Evolutionary conservation across 2,329 filamentous ascomycete genomes (phyloP), one percentile per base, ranked within the genome.

Genomic region (Penicillium frequentans): DNA sequence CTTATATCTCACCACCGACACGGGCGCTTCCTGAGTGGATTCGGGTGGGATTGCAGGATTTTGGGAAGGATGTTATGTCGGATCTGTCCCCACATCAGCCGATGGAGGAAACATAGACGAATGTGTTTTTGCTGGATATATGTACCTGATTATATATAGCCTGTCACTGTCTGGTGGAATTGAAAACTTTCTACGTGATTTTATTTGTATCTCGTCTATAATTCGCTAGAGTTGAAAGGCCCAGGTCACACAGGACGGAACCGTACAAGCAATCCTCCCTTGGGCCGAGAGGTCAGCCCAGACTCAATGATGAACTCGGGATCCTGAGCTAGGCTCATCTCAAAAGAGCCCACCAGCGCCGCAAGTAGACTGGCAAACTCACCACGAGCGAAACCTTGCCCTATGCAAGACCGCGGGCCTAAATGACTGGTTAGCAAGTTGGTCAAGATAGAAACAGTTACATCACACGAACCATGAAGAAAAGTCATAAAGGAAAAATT

Each of bases 291-390:
- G 8, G 53, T 55, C 13, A 55, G 26, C n/a, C 53, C 53, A 3
- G 46, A 35, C 45, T 50, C 53, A 23, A 55, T 49, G 8, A 43
- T 11, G 7, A 55, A 26, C 9, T 54, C 52, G 1, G 33, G 7
- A 27, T 16, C 9, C 10, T 47, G 44, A 21, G 24, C 44, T n/a
- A 47, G 24, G 14, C 3, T 33, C 58, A 86, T 82, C 68, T 83
- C 76, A 64, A 95, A 96, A 39, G 84, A 81, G 1, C 91, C 91
- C 3, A 93, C 82, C 82, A 90, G 86, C 7, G 84, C 82, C 16
- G 91, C 91, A 47, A 96, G 71, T 59, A 97, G 76, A 68, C 89
- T 93, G 7, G 90, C 90, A 75, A 96, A 90, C 79, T 97, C 93
- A 1, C 87, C 86, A 70, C 86, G 88, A 0, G 92, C 89, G 75